These are phyloP conservation scores for Acanthamoeba healyi DNA, from an alignment of 208 protist genomes.

Conservation along the genomic window DNA sequence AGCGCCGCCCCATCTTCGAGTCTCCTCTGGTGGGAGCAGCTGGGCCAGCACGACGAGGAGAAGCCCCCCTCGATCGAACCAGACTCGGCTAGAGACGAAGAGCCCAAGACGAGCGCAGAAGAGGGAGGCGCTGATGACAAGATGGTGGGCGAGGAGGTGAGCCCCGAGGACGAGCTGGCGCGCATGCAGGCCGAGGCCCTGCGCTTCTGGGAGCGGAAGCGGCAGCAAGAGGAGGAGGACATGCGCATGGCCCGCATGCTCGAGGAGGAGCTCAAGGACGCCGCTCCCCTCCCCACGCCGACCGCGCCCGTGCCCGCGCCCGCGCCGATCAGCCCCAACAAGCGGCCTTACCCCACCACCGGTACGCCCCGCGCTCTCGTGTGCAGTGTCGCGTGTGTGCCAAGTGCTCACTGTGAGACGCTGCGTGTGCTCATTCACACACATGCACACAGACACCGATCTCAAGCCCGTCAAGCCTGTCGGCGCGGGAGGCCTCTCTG, in stretches of 20 bases:
- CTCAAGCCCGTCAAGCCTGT: too few relatives aligned
- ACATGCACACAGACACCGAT: too few relatives aligned
- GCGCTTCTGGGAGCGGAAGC: constrained; percentile 41
- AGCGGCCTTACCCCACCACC: neutral
- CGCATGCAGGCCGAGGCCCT: constrained; percentile 5
- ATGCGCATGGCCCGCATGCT: constrained; percentile 11
- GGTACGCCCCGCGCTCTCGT: neutral
- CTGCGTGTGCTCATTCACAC: neutral
- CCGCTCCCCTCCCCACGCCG: neutral
- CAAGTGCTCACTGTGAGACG: neutral
- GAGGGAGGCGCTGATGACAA: neutral
- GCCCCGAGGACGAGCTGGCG: constrained; percentile 53
- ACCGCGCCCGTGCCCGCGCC: neutral
- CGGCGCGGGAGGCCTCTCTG: neutral
- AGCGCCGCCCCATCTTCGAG: neutral
- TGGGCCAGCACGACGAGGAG: too few relatives aligned
- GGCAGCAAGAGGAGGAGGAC: constrained; percentile 58
- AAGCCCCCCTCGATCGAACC: too few relatives aligned
- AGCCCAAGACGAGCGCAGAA: neutral
- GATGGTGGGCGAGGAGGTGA: neutral
- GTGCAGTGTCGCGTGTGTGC: neutral
- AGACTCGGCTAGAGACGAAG: neutral
- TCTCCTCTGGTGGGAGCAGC: neutral
- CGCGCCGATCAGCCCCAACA: neutral
- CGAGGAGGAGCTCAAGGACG: constrained; percentile 17